A percentile compares a stretch with the other conserved stretches of the same genome.
Conservation (phyloP, 305 asterid genomes). For the Fraxinus xanthoxyloides region DNA sequence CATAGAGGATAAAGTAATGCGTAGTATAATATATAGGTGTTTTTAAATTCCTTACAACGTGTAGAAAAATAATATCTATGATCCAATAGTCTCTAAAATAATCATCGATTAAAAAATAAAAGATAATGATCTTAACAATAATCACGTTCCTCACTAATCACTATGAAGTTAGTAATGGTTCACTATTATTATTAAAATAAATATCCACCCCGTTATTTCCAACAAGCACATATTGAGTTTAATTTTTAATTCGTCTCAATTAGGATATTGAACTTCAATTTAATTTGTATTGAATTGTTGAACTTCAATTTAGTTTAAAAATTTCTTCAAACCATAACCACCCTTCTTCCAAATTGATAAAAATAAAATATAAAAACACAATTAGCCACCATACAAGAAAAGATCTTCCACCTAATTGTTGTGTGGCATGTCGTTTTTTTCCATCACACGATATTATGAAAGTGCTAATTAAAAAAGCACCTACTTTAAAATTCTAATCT, state of each 20-base stretch:
- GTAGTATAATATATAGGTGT: not conserved
- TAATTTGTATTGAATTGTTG: no score
- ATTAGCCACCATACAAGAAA: not conserved
- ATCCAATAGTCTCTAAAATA: not conserved
- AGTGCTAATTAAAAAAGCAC: no score
- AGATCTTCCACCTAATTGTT: not conserved
- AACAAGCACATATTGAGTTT: no score
- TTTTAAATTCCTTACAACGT: not conserved
- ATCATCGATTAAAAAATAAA: no score
- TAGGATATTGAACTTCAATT: not conserved
- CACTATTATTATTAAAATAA: not conserved
- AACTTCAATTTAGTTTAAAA: not conserved
- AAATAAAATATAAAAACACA: not conserved
- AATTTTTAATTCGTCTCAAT: not conserved
- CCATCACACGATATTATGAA: not conserved
- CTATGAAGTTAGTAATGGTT: not conserved
- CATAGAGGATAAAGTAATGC: no score
- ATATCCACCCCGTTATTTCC: not conserved
- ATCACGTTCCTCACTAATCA: not conserved
- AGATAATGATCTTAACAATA: no score
- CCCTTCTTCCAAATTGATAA: not conserved
- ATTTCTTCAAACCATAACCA: not conserved
- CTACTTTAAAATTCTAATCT: not conserved
- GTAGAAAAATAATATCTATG: no score
- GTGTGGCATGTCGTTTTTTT: not conserved